Conservation (phyloP, 176 grass and related monocot species). For the Otatea glauca region DNA sequence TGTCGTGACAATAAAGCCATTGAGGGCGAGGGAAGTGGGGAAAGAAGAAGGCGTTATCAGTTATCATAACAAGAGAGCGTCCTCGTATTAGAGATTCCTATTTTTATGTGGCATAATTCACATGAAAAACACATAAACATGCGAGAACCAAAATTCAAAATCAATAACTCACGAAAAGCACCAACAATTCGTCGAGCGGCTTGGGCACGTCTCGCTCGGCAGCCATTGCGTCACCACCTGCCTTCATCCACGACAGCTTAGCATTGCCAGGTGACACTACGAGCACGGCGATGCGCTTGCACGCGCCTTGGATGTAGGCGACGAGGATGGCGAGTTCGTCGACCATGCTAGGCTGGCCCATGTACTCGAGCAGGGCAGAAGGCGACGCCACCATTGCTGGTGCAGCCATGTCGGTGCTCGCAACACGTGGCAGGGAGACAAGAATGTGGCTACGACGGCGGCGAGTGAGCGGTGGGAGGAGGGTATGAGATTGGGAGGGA, state of each 20-base stretch:
- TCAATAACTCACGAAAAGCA: not conserved
- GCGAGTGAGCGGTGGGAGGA: not conserved
- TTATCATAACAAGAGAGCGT: no score
- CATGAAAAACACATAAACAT: not conserved
- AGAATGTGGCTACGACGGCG: not conserved
- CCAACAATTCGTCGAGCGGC: constrained; percentile 87
- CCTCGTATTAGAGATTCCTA: no score
- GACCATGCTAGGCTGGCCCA: constrained; percentile 45
- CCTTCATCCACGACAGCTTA: constrained; percentile 44
- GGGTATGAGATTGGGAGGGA: not conserved
- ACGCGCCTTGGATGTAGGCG: constrained; percentile 78
- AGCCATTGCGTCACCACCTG: not conserved
- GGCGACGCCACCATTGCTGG: not conserved
- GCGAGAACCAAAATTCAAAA: not conserved
- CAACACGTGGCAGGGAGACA: not conserved
- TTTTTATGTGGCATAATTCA: not conserved
- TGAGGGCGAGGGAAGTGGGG: no score
- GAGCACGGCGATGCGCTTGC: constrained; percentile 83
- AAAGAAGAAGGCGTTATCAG: no score
- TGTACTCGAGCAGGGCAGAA: constrained; percentile 66
- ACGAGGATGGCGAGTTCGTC: constrained; percentile 73
- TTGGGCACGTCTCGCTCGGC: constrained; percentile 72
- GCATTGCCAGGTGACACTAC: constrained; percentile 68
- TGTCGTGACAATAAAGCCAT: no score
- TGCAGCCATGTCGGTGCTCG: constrained; percentile 40